phyloP scores from a whole-genome alignment of 352 stramenopile species.

The Pythium sukuiense region DNA sequence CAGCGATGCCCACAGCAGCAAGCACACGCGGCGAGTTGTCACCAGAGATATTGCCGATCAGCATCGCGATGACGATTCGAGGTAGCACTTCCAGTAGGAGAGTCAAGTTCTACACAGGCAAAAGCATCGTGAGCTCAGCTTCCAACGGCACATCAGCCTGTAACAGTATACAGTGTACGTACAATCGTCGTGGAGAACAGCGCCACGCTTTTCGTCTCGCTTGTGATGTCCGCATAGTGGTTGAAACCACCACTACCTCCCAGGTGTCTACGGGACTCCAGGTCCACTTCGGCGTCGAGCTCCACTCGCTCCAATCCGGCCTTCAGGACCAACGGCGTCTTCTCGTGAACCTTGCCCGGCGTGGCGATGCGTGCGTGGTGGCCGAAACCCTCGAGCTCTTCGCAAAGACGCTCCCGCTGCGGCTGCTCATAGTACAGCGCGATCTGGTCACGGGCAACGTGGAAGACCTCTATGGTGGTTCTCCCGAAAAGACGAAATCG shows the following conservation, averaged over 20 bases:
- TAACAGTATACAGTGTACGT: conserved; percentile 28
- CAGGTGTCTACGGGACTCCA: not conserved
- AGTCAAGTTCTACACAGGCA: conserved; percentile 1
- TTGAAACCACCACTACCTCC: not conserved
- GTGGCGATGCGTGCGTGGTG: conserved; percentile 12
- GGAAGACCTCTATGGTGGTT: conserved; percentile 14
- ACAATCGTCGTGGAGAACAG: conserved; percentile 38
- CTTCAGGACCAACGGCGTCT: conserved; percentile 15
- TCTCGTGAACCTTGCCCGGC: not conserved
- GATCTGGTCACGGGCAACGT: conserved; percentile 45
- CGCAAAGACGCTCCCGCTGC: conserved; percentile 34
- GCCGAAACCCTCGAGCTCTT: conserved; percentile 4
- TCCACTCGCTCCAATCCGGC: conserved; percentile 8
- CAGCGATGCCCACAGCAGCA: conserved; percentile 6
- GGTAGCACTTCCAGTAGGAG: conserved; percentile 8
- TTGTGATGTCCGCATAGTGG: not conserved
- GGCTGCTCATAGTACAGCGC: conserved; percentile 47
- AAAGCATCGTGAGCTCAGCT: not conserved
- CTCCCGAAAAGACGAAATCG: too few relatives aligned
- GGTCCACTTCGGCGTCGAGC: conserved; percentile 11
- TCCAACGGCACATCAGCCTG: not conserved
- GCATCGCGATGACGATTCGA: conserved; percentile 1
- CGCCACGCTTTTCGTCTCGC: not conserved
- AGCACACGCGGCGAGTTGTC: not conserved
- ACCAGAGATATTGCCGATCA: conserved; percentile 9